Evolutionary conservation across 2,329 filamentous ascomycete species (phyloP), one percentile per base, ranked within the genome.

Genomic region (Calonectria fujianensis): DNA sequence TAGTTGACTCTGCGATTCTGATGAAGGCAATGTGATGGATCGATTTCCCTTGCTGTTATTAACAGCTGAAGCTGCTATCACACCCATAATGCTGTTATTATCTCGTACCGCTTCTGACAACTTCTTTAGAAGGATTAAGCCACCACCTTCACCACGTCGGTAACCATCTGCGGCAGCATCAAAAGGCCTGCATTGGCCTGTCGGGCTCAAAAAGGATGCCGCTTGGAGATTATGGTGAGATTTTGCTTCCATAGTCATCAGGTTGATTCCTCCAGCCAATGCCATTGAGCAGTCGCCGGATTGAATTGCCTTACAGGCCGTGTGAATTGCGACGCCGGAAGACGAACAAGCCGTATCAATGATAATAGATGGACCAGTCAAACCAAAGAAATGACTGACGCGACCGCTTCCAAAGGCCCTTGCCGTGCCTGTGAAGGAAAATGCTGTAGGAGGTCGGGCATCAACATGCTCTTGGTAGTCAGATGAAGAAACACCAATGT

Each of bases 331-430:
- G 8, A 57, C 52, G 3, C 52, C 52, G 32, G 52, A 57, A 4
- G 52, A 57, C 20, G 52, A 57, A 18, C 52, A 57, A 14, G 52
- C 52, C 3, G 52, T 57, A 35, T 57, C 52, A 57, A 57, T 57
- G 4, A 20, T 20, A 31, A 57, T 35, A n/a, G 52, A 57, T 1
- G 52, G 52, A 18, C 52, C 52, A 24, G 52, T 57, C 9, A 57
- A n/a, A 13, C 52, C 52, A 35, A 57, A 57, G 52, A 35, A 57
- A 14, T 57, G 52, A 9, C 31, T 57, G 20, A 57, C 32, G 13
- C 52, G 52, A 35, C 52, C 52, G 31, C 18, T 57, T 57, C 29
- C 29, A 35, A 57, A 57, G 2, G 52, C 52, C 11, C 52, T 57
- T 24, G 52, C 52, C 2, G 52, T 57, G 8, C 52, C 52, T 6